Percentiles rank a stretch among this genome's conserved stretches.
These are phyloP conservation scores for Pseudophaeomoniella oleicola DNA, from an alignment of 2,329 filamentous ascomycete genomes.

Conservation along the genomic window DNA sequence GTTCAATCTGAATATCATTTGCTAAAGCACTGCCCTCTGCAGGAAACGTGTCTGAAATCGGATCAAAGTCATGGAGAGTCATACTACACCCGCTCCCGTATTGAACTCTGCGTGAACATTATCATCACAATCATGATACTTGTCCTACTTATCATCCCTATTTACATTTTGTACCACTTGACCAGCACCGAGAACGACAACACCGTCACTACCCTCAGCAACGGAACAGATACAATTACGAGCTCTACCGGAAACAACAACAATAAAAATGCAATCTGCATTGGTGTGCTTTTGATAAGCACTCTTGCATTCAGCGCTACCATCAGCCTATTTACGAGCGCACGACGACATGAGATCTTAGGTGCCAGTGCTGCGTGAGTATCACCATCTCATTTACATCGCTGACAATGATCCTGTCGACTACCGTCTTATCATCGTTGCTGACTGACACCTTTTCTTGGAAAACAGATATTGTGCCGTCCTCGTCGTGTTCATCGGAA, in stretches of 20 bases:
- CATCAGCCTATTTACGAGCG: conserved; percentile 10
- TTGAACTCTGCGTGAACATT: conserved; percentile 4
- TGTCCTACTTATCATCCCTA: conserved; percentile 10
- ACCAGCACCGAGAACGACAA: no score
- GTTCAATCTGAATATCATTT: no score
- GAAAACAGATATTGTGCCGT: conserved; percentile 9
- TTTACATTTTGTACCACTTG: conserved; percentile 9
- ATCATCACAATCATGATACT: conserved; percentile 10
- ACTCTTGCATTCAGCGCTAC: conserved; percentile 10
- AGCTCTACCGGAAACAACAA: no score
- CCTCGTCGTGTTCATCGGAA: conserved; percentile 9
- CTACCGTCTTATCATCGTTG: background rate
- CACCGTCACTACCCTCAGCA: no score
- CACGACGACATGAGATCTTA: conserved; percentile 13
- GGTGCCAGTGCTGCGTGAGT: conserved; percentile 11
- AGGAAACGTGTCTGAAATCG: no score
- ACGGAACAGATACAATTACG: no score
- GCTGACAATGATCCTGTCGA: background rate
- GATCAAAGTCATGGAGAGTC: no score
- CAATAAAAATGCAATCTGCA: conserved; percentile 13
- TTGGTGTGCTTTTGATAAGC: conserved; percentile 7
- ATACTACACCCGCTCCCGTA: conserved; percentile 8
- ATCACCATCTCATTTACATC: no score
- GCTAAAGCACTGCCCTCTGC: no score
- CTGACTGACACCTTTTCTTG: background rate